phyloP scores from a whole-genome alignment of 164 flowering plant genomes.

The Warburgia ugandensis region DNA sequence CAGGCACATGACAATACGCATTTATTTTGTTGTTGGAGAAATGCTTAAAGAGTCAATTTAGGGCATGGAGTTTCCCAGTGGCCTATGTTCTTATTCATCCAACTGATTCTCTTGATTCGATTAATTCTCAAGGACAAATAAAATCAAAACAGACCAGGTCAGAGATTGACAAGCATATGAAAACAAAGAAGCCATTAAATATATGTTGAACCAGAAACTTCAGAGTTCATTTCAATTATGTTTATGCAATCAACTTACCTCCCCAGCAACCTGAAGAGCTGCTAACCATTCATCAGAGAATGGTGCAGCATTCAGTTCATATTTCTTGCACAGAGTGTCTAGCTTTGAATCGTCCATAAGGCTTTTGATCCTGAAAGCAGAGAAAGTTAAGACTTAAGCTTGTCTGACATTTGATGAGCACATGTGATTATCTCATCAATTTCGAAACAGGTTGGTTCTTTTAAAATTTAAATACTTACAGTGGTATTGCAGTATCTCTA shows the following conservation, averaged over 20 bases:
- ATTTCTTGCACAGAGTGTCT: constrained; percentile 21
- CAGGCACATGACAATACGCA: no score
- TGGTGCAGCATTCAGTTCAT: constrained; percentile 56
- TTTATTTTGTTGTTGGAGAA: no score
- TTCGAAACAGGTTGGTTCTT: not conserved
- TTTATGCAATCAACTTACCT: constrained; percentile 39
- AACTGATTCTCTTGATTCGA: no score
- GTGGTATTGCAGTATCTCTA: constrained; percentile 4
- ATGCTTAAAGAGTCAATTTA: no score
- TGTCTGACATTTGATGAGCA: not conserved
- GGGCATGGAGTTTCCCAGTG: no score
- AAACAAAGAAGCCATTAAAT: no score
- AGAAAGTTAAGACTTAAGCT: constrained; percentile 6
- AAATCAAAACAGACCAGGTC: no score
- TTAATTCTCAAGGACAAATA: no score
- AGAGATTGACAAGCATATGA: no score
- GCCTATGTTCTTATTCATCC: no score
- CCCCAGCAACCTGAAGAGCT: constrained; percentile 92
- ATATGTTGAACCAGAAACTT: no score
- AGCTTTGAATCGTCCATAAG: constrained; percentile 20
- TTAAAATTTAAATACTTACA: constrained; percentile 21
- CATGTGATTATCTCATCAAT: not conserved
- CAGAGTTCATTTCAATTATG: no score
- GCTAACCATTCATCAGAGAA: constrained; percentile 98
- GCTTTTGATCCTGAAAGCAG: constrained; percentile 31